These are phyloP conservation scores for Yarrowia bubula DNA, from an alignment of 805 yeast species.

Conservation along the genomic window DNA sequence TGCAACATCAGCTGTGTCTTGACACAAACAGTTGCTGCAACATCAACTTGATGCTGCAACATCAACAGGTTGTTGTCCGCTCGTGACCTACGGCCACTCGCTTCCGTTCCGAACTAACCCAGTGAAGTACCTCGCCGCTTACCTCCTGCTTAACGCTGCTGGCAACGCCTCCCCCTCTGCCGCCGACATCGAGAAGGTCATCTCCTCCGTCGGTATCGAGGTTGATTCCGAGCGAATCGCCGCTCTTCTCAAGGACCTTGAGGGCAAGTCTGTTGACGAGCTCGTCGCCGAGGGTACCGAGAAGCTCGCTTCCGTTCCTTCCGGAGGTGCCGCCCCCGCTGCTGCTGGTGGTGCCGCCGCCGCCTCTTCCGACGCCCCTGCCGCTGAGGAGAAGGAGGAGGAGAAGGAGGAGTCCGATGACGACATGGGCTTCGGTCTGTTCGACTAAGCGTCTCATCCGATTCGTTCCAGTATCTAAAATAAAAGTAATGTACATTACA, in stretches of 20 bases:
- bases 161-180: conserved; percentile 95
- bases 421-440: conserved; percentile 71
- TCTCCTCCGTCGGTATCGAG: conserved; percentile 94
- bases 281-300: conserved; percentile 92
- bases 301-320: conserved; percentile 95
- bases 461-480: neutral
- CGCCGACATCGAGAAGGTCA: conserved; percentile 80
- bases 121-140: conserved; percentile 99
- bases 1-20: no score
- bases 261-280: conserved; percentile 88
- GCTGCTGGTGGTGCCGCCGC: conserved; percentile 69
- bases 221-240: conserved; percentile 86
- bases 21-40: neutral
- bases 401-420: conserved; percentile 54
- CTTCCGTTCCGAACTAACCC: neutral
- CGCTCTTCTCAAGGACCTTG: conserved; percentile 76
- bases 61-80: no score
- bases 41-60: neutral
- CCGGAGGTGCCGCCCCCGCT: conserved; percentile 96
- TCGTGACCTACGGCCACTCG: no score
- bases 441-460: conserved; percentile 65
- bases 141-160: conserved; percentile 95
- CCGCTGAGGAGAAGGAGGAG: conserved; percentile 67
- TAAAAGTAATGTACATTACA: conserved; percentile 10
- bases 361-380: conserved; percentile 68